Percentiles rank a stretch among this genome's conserved stretches.
These are phyloP conservation scores for Prosopis cineraria DNA, from an alignment of 306 rosid species.

Conservation along the genomic window DNA sequence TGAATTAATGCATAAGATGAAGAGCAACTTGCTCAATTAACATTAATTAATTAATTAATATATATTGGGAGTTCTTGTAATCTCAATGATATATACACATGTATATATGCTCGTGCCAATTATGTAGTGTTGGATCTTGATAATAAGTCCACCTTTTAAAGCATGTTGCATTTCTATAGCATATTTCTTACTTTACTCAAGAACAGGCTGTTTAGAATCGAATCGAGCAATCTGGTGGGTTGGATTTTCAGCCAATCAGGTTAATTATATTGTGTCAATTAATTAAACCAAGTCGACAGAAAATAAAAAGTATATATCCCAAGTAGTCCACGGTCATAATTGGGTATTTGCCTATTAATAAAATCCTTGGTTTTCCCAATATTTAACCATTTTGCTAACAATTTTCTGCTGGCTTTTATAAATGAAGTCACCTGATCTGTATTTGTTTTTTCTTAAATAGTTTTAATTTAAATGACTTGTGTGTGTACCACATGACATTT, in stretches of 20 bases:
- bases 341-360: too few relatives aligned
- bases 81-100: constrained; percentile 10
- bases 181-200: constrained; percentile 18
- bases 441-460: too few relatives aligned
- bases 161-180: constrained; percentile 21
- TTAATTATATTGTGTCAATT: neutral
- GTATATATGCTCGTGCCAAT: constrained; percentile 3
- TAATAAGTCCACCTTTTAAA: constrained; percentile 14
- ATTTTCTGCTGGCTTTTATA: too few relatives aligned
- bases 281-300: neutral
- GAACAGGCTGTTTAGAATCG: constrained; percentile 68
- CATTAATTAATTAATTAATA: neutral
- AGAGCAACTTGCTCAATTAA: neutral
- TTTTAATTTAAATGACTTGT: too few relatives aligned
- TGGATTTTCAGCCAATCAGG: neutral
- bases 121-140: neutral
- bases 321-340: neutral
- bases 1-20: neutral
- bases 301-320: neutral
- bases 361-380: too few relatives aligned
- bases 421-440: too few relatives aligned
- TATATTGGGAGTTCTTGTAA: neutral
- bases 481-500: too few relatives aligned
- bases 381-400: too few relatives aligned
- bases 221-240: constrained; percentile 53